Evolutionary conservation across 2,329 filamentous ascomycete genomes (phyloP).

Genomic region (Talaromyces verruculosus): DNA sequence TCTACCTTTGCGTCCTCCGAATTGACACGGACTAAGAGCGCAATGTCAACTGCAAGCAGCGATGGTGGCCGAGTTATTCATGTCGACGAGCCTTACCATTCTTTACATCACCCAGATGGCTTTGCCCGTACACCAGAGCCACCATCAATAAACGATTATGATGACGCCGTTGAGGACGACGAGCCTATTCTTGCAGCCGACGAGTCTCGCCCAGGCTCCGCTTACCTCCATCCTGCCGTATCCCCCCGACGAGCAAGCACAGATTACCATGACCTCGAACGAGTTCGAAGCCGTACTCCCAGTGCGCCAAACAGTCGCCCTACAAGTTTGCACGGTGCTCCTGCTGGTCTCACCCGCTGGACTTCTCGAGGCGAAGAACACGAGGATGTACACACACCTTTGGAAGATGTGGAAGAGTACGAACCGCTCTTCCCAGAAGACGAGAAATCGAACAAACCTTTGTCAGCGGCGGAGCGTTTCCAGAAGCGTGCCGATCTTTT

Average conservation of each 20-base stretch:
- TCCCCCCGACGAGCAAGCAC: slow-evolving; percentile 67
- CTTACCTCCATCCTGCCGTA: slow-evolving; percentile 75
- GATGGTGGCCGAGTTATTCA: slow-evolving; percentile 61
- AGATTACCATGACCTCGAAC: slow-evolving; percentile 43
- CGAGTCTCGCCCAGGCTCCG: slow-evolving; percentile 70
- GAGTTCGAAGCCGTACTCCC: slow-evolving; percentile 51
- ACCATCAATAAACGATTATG: slow-evolving; percentile 40
- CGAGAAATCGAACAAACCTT: slow-evolving; percentile 59
- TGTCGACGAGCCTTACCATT: slow-evolving; percentile 64
- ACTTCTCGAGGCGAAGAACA: slow-evolving; percentile 53
- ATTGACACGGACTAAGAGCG: slow-evolving; percentile 36
- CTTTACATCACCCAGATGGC: slow-evolving; percentile 47
- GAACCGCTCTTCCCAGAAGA: slow-evolving; percentile 88
- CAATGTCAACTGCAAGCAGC: slow-evolving; percentile 22
- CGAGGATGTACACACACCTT: slow-evolving; percentile 61
- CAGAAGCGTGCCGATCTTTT: slow-evolving; percentile 55
- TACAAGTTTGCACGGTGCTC: slow-evolving; percentile 61
- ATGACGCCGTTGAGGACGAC: slow-evolving; percentile 57
- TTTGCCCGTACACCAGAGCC: slow-evolving; percentile 51
- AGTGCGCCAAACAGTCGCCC: slow-evolving; percentile 61
- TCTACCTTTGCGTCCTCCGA: slow-evolving; percentile 52
- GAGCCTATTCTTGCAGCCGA: slow-evolving; percentile 86
- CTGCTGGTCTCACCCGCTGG: slow-evolving; percentile 55
- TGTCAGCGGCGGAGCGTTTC: slow-evolving; percentile 56
- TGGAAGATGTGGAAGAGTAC: slow-evolving; percentile 90